Evolutionary conservation across 2,329 filamentous ascomycete species (phyloP), one percentile per base, ranked within the genome.

Genomic region (Thelonectria discophora): DNA sequence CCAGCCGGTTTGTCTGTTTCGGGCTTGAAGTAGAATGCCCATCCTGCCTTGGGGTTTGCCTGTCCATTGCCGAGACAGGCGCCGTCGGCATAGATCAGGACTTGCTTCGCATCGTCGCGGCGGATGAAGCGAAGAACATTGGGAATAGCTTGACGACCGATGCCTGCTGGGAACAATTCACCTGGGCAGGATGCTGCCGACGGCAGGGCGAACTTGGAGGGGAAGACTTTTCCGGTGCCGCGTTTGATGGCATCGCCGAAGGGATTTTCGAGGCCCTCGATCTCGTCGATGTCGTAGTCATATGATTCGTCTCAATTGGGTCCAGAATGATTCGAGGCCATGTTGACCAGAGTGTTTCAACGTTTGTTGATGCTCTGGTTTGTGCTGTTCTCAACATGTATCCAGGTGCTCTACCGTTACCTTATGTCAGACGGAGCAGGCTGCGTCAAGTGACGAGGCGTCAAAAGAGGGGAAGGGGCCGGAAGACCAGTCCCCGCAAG

Each of bases 11-110:
- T 12, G 7, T 1, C 15, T 7, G 30, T 17, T 5, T 5, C 5
- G 2, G 51, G 62, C 34, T 70, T 63, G 56, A 73, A 66, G 47
- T 75, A 65, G 48, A 81, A 74, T 3, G 75, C 77, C 74, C 79
- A 82, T 43, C 78, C 80, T 4, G 77, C 81, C 57, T 63, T 70
- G 1, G 79, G 70, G 49, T 79, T 69, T 7, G 53, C 15, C 32
- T 73, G 60, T 17, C 80, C 80, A 62, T 83, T 82, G 42, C 77
- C 66, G 5, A 77, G 64, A 58, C 82, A 84, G 0, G 80, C 75
- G 3, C 82, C 81, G 60, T 82, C 80, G 0, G 78, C 77, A 64
- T 75, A 80, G 52, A 83, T 73, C 9, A 85, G 76, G 27, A 76
- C 4, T 32, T 65, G 12, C 4, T 48, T 18, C 1, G 53, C 43